Conservation (phyloP, 1,284 basidiomycete genomes). For the Boletus semigastroideus region DNA sequence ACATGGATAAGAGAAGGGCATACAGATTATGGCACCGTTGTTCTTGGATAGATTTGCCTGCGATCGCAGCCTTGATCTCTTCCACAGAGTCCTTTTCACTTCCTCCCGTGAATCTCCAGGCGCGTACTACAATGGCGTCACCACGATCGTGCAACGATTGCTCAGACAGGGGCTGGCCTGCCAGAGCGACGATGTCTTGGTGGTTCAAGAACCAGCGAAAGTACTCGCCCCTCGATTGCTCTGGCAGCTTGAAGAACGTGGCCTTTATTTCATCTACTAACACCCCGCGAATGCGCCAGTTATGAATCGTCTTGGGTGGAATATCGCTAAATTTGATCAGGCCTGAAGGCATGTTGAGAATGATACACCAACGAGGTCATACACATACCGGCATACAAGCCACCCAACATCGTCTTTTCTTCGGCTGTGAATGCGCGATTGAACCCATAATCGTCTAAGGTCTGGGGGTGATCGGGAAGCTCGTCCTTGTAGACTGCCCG, state of each 20-base stretch:
- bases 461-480: neutral
- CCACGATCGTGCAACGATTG: neutral
- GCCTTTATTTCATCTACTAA: conserved; percentile 5
- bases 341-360: neutral
- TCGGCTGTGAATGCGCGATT: neutral
- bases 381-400: conserved; percentile 1
- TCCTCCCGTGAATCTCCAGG: conserved; percentile 7
- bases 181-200: conserved; percentile 2
- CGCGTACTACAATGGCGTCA: neutral
- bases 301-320: conserved; percentile 2
- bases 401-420: neutral
- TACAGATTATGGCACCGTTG: neutral
- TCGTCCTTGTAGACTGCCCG: neutral
- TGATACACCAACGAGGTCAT: neutral
- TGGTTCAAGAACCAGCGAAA: conserved; percentile 4
- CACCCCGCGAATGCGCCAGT: conserved; percentile 1
- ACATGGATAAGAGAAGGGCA: conserved; percentile 1
- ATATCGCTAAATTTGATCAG: neutral
- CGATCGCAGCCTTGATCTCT: neutral
- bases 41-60: neutral
- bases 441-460: neutral
- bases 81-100: neutral
- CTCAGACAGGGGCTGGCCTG: neutral
- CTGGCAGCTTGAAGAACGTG: neutral
- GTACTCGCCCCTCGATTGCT: neutral